Conservation (phyloP, 2,329 filamentous ascomycete species). For the Diplodia mutila region DNA sequence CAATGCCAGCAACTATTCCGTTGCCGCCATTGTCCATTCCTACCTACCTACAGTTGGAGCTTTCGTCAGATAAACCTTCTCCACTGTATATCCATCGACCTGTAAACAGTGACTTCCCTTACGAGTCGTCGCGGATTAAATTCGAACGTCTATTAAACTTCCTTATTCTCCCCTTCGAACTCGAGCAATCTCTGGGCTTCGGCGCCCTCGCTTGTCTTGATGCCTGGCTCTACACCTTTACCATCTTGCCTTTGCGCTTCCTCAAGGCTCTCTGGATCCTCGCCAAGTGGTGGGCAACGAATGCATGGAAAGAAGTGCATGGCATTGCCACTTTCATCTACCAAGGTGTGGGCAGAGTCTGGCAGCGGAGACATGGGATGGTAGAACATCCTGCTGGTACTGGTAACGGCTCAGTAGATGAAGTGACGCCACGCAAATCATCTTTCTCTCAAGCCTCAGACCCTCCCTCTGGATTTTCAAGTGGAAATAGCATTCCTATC, state of each 20-base stretch:
- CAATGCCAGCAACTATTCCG: conserved; percentile 59
- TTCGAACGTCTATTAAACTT: conserved; percentile 92
- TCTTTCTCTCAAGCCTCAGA: conserved; percentile 30
- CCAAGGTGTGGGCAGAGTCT: conserved; percentile 76
- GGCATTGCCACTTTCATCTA: conserved; percentile 79
- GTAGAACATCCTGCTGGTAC: conserved; percentile 34
- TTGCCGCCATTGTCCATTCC: conserved; percentile 66
- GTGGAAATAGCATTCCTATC: conserved; percentile 28
- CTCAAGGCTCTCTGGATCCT: conserved; percentile 78
- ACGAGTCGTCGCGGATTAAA: conserved; percentile 91
- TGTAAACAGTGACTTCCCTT: conserved; percentile 66
- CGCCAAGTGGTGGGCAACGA: conserved; percentile 74
- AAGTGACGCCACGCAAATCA: conserved; percentile 34
- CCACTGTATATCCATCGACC: conserved; percentile 66
- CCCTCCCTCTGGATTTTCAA: conserved; percentile 25
- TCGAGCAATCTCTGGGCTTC: conserved; percentile 86
- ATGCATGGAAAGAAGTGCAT: conserved; percentile 70
- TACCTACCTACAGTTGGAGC: conserved; percentile 67
- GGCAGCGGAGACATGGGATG: conserved; percentile 62
- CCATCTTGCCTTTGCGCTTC: conserved; percentile 89
- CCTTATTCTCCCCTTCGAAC: conserved; percentile 74
- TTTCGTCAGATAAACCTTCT: conserved; percentile 63
- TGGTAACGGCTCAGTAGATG: neutral
- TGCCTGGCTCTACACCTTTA: conserved; percentile 95
- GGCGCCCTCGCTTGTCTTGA: conserved; percentile 90